Conservation (phyloP, 2,329 filamentous ascomycete genomes). For the Aspergillus uvarum region DNA sequence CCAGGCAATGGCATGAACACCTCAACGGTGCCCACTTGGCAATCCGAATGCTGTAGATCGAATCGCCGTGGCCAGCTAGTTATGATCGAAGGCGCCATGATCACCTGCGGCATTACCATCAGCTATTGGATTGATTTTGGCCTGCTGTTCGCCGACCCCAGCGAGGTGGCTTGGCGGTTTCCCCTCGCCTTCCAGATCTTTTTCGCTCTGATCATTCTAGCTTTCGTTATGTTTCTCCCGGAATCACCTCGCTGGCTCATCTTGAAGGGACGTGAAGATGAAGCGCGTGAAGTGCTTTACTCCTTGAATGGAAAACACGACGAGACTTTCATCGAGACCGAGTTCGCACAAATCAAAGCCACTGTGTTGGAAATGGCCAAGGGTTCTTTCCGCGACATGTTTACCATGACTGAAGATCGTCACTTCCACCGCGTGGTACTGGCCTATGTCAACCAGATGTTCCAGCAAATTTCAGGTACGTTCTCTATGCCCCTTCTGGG, state of each 20-base stretch:
- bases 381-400: constrained; percentile 57
- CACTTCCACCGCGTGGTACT: constrained; percentile 57
- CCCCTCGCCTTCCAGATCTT: constrained; percentile 60
- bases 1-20: constrained; percentile 51
- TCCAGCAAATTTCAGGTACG: constrained; percentile 48
- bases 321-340: constrained; percentile 46
- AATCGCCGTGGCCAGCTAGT: constrained; percentile 53
- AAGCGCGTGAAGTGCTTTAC: constrained; percentile 49
- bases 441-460: constrained; percentile 59
- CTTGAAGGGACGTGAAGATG: constrained; percentile 55
- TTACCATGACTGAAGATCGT: constrained; percentile 58
- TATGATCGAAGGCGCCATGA: constrained; percentile 55
- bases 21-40: constrained; percentile 54
- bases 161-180: constrained; percentile 54
- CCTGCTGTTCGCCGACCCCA: constrained; percentile 53
- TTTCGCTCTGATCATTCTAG: constrained; percentile 54
- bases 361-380: constrained; percentile 52
- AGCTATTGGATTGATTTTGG: constrained; percentile 55
- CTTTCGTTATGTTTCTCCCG: constrained; percentile 51
- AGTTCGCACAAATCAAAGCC: constrained; percentile 55
- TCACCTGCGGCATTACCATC: constrained; percentile 52
- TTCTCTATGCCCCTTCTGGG: background rate
- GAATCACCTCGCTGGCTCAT: constrained; percentile 62
- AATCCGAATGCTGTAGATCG: constrained; percentile 53
- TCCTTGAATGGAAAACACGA: constrained; percentile 50